Conservation (phyloP, 352 stramenopile species). For the Pythium biforme region DNA sequence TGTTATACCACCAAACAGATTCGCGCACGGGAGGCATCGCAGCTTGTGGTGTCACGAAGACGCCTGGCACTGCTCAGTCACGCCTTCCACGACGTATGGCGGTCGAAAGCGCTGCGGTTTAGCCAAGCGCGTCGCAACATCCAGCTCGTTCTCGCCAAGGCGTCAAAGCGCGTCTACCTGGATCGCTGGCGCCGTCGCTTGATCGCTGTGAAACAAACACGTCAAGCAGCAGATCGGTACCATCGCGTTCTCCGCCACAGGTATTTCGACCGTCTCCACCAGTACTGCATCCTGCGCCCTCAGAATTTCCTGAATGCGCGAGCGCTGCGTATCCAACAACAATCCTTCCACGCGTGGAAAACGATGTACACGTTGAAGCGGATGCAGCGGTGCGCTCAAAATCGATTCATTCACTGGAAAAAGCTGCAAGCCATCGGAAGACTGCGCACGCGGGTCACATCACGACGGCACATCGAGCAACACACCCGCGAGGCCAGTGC, state of each 20-base stretch:
- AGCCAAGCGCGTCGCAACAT: not conserved
- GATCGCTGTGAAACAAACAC: not conserved
- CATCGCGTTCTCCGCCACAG: not conserved
- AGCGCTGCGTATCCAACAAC: not conserved
- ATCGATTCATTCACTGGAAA: not conserved
- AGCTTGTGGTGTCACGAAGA: not conserved
- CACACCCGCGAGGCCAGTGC: not conserved
- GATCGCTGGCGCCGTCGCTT: not conserved
- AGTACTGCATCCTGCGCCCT: not conserved
- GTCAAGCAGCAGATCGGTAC: not conserved
- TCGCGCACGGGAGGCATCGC: not conserved
- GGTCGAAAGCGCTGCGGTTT: not conserved
- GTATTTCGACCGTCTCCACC: conserved; percentile 2
- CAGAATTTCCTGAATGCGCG: not conserved
- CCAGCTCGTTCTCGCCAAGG: not conserved
- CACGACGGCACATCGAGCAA: not conserved
- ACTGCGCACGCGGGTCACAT: not conserved
- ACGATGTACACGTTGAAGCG: not conserved
- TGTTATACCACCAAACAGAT: not conserved
- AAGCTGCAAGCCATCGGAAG: not conserved
- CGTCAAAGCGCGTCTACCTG: not conserved
- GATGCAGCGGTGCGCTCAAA: not conserved
- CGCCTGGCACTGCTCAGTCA: not conserved
- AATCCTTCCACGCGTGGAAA: not conserved
- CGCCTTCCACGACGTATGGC: conserved; percentile 1